Base-by-base conservation (phyloP, 106 monocot species). In the Allium sativum region DNA sequence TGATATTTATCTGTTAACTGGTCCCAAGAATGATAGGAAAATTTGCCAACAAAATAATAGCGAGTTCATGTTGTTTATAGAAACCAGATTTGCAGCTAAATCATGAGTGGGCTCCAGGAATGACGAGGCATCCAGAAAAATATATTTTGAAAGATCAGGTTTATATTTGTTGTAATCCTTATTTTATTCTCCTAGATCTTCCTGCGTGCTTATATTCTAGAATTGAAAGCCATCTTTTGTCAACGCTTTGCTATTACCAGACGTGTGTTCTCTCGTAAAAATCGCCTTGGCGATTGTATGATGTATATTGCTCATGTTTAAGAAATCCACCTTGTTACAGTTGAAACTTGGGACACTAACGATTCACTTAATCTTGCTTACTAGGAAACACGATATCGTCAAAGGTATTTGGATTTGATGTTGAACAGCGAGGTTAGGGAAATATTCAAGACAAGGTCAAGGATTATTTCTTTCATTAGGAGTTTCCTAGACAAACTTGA, bases 71-170 rank as follows among this genome's bases (percentile, higher is more conserved):
- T 52, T 52, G 48, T 1, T 75, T 65, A 21, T 59, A 82, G 82
- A 82, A 82, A 68, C 68, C 65, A 73, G 86, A 86, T 56, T 78
- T 58, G 47, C 75, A 20, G 47, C 7, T 47, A 16, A 40, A 42
- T 46, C 42, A 53, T 55, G 53, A 67, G 19, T 86, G 86, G 93
- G 48, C 53, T 72, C 86, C 93, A 70, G 93, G 93, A 71, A 81
- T 84, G 87, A 69, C 84, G 40, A 81, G 95, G 55, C 84, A 96
- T 65, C 87, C 79, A 55, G 95, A 90, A 61, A 58, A 71, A 56
- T 90, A 96, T 79, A 71, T 90, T 71, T 64, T 96, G 45, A 96
- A 82, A 70, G 90, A 96, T 76, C 86, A 90, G 95, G 95, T 96
- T 73, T 62, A 12, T 45, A 61, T 18, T 10, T 18, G 18, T 62